phyloP scores from a whole-genome alignment of 805 yeast genomes.

The Starmerella gropengiesseri region DNA sequence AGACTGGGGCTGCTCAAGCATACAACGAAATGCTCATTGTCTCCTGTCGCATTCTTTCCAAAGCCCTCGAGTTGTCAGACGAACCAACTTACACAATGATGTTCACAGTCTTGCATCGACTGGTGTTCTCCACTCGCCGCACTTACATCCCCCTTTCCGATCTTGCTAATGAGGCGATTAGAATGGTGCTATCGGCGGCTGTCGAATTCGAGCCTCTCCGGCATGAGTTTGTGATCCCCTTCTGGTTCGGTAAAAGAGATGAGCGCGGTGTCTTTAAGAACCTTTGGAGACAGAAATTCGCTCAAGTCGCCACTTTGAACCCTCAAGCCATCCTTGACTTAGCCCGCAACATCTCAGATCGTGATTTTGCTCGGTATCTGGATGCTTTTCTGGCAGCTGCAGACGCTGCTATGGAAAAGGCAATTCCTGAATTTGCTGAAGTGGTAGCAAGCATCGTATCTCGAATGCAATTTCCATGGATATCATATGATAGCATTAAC shows the following conservation, averaged over 20 bases:
- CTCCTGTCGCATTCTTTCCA: no score
- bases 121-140: no score
- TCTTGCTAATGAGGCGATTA: neutral
- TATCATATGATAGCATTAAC: neutral
- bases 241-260: slow-evolving; percentile 4
- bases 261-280: neutral
- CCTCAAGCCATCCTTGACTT: neutral
- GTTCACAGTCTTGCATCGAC: no score
- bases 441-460: neutral
- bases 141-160: neutral
- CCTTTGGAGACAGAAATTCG: neutral
- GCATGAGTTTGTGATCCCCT: neutral
- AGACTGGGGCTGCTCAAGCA: no score
- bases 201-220: neutral
- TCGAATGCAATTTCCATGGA: slow-evolving; percentile 1
- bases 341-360: neutral
- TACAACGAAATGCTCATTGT: no score
- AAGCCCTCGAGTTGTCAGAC: no score
- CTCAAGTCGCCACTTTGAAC: neutral
- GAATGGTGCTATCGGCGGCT: neutral
- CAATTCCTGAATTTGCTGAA: neutral
- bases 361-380: neutral
- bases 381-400: neutral
- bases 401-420: neutral
- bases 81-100: no score